Percentiles rank a stretch among this genome's conserved stretches.
Conservation (phyloP, 331 rosid genomes). For the Phaseolus coccineus region DNA sequence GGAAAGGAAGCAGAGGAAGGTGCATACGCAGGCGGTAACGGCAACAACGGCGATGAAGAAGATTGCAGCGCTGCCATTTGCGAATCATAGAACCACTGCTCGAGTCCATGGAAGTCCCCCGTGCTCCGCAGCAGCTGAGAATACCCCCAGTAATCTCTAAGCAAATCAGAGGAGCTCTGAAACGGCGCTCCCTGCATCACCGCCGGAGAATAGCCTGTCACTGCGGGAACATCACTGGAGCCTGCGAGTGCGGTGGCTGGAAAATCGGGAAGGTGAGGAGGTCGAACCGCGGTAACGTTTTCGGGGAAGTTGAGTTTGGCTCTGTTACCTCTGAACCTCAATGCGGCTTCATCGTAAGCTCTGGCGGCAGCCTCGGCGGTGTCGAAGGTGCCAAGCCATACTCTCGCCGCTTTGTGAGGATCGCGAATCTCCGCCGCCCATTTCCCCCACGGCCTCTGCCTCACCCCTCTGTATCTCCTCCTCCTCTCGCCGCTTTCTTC, state of each 20-base stretch:
- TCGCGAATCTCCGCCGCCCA: slow-evolving; percentile 99
- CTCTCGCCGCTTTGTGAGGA: slow-evolving; percentile 96
- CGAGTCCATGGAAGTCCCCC: slow-evolving; percentile 60
- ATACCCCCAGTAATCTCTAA: slow-evolving; percentile 70
- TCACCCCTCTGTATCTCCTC: slow-evolving; percentile 90
- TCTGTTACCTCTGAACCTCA: slow-evolving; percentile 92
- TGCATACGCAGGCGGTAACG: slow-evolving; percentile 38
- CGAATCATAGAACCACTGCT: slow-evolving; percentile 67
- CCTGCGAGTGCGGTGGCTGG: background rate
- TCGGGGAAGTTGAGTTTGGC: slow-evolving; percentile 97
- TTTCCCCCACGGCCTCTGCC: slow-evolving; percentile 99
- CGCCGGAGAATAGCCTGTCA: slow-evolving; percentile 9
- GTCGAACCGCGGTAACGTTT: slow-evolving; percentile 58
- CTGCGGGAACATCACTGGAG: slow-evolving; percentile 6
- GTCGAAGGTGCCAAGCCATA: slow-evolving; percentile 97
- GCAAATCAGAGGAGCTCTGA: slow-evolving; percentile 45
- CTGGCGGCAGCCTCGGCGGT: slow-evolving; percentile 97
- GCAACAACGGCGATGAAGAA: slow-evolving; percentile 40
- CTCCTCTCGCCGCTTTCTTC: slow-evolving; percentile 75
- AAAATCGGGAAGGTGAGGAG: slow-evolving; percentile 23
- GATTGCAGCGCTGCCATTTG: slow-evolving; percentile 59
- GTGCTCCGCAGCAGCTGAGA: slow-evolving; percentile 72
- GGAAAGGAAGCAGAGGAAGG: slow-evolving; percentile 69
- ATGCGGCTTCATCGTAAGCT: slow-evolving; percentile 96
- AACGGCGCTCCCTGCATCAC: background rate